phyloP scores from a whole-genome alignment of 305 asterid species.

The Fraxinus ornus region DNA sequence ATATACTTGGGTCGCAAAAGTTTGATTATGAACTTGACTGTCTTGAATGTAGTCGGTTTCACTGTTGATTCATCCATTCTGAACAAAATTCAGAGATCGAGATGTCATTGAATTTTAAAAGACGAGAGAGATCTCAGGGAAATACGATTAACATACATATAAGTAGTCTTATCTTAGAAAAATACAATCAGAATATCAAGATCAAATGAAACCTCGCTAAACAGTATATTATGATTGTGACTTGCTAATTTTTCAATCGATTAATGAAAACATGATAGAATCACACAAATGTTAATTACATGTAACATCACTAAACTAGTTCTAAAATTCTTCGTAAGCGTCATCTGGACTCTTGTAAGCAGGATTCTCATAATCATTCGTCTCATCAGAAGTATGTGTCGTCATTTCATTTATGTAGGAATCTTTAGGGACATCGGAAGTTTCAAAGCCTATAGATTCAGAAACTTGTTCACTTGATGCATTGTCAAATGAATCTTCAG shows the following conservation, averaged over 20 bases:
- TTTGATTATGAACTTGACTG: background rate
- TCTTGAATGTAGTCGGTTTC: background rate
- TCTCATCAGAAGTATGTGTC: conserved; percentile 29
- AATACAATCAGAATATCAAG: background rate
- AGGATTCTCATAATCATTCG: conserved; percentile 35
- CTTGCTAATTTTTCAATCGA: background rate
- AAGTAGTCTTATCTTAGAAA: background rate
- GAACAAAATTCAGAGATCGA: background rate
- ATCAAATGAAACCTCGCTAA: background rate
- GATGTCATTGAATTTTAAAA: background rate
- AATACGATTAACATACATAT: background rate
- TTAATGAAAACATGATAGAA: background rate
- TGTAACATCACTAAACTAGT: conserved; percentile 20
- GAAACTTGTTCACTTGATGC: conserved; percentile 21
- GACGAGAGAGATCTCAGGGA: background rate
- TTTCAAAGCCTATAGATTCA: background rate
- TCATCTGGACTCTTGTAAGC: conserved; percentile 35
- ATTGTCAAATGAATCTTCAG: conserved; percentile 19
- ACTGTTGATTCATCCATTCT: background rate
- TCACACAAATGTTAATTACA: background rate
- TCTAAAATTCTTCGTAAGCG: conserved; percentile 57
- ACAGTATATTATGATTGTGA: background rate
- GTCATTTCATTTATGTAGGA: conserved; percentile 25
- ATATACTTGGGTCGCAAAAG: background rate
- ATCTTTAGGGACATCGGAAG: conserved; percentile 31